Base-by-base conservation (phyloP, 73 alveolate species). In the Paramecium biaurelia region DNA sequence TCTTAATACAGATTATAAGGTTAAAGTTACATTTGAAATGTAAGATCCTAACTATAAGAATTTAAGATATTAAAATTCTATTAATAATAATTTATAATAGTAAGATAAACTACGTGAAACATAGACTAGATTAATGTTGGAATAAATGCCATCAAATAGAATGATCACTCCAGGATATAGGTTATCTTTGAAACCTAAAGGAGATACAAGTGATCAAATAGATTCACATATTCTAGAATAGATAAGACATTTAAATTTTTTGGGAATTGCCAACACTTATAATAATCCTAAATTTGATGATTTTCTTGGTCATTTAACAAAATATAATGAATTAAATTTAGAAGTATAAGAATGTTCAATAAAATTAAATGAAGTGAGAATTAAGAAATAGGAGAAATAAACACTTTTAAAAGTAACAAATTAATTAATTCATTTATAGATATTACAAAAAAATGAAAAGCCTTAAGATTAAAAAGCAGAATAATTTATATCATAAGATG, bases 121-220 rank as follows among this genome's bases (percentile, higher is more conserved):
- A 2, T 63, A 63, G 45, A 63, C 84, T 3, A 63, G 84, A 63
- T 24, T 63, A 1, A 63, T 63, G 84, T 32, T 63, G 20, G 84
- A 63, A 63, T 32, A 63, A 63, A 63, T 63, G 84, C 84, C 84
- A 30, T 63, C 84, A 0, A 63, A 63, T 63, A 63, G 84, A 63
- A 63, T 63, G 84, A 63, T 63, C 23, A 63, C 84, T 11, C 84
- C 84, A 2, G 84, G 84, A 26, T 63, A 63, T 63, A 26, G 84
- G 12, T 26, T 63, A 63, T 63, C 84, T 2, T 11, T 63, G 1
- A 63, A 63, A 63, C 45, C 43, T 3, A 63, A 63, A 32, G 45
- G 45, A 12, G 84, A 63, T 63, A 23, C 2, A 2, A 18, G 43
- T 26, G 84, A 63, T 63, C 12, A 26, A 26, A 63, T 63, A 32